A percentile compares a stretch with the other conserved stretches of the same genome.
Conservation (phyloP, 2,329 filamentous ascomycete species). For the Ilyonectria mors-panacis region DNA sequence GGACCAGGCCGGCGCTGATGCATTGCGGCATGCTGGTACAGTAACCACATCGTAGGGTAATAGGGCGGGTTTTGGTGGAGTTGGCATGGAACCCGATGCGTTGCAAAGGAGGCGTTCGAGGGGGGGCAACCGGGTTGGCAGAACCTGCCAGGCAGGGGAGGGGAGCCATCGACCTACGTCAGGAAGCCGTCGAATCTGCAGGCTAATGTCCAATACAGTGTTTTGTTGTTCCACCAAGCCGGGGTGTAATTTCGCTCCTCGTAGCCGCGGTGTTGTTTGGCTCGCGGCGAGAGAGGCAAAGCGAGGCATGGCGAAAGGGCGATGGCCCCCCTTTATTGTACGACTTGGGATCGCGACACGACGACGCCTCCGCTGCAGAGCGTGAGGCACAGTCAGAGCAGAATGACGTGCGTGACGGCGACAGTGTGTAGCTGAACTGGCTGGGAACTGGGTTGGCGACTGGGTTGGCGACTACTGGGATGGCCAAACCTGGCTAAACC, state of each 20-base stretch:
- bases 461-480: neutral
- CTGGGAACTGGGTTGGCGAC: slow-evolving; percentile 8
- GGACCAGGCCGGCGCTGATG: neutral
- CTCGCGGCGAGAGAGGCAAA: neutral
- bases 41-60: neutral
- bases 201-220: slow-evolving; percentile 4
- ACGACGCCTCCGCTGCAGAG: neutral
- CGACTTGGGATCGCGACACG: neutral
- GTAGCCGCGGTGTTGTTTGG: neutral
- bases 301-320: slow-evolving; percentile 4
- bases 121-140: slow-evolving; percentile 23
- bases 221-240: slow-evolving; percentile 2
- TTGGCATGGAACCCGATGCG: slow-evolving; percentile 30
- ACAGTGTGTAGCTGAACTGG: slow-evolving; percentile 20
- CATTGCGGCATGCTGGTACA: neutral
- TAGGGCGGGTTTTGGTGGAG: slow-evolving; percentile 17
- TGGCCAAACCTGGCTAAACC: slow-evolving; percentile 12
- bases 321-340: neutral
- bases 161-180: slow-evolving; percentile 2
- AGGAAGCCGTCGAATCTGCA: slow-evolving; percentile 2
- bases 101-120: slow-evolving; percentile 29
- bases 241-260: neutral
- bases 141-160: slow-evolving; percentile 15
- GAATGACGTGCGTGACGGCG: slow-evolving; percentile 19
- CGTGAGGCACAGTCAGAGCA: slow-evolving; percentile 25